Evolutionary conservation across 495 filamentous ascomycete genomes (phyloP), one percentile per base, ranked within the genome.

Genomic region (Aspergillus sclerotioniger): DNA sequence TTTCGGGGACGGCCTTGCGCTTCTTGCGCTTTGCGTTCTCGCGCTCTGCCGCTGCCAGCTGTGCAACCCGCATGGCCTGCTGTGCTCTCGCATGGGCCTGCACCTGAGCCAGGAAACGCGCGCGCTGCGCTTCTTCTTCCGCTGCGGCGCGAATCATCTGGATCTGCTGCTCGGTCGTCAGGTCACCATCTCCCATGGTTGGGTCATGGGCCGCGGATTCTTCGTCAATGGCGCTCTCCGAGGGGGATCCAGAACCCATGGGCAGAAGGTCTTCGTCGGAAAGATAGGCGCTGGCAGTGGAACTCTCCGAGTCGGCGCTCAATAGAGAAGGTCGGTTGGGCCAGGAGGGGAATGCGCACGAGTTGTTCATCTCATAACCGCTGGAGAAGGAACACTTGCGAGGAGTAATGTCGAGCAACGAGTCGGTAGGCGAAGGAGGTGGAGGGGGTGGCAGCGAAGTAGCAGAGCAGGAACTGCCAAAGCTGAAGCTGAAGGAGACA

Each of bases 341-440:
- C 80, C 80, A 83, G 21, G 77, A 80, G 20, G 80, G 80, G 54
- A 76, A 83, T 9, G 80, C 80, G 61, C 79, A 83, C 19, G 79
- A 71, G 21, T 75, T 73, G 57, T 69, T 76, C 68, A 73, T 68
- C 1, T 67, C 73, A 55, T 71, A 71, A 37, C 70, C 64, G 44
- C 62, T 75, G 31, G 75, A 76, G 67, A 79, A 79, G 19, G 75
- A 78, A 13, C 72, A 74, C 56, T 79, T 79, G 69, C 75, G 75
- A 13, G 76, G 76, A 28, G 67, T 67, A 64, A 79, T 76, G 53
- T 79, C 76, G 51, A 72, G 67, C 12, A 79, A 64, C 37, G 68
- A 66, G 64, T 77, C 69, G 60, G 52, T 69, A 17, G 71, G 74
- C 7, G 75, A 71, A 20, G 73, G 73, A 17, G 76, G 75, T 17